These are phyloP conservation scores for Starmerella tilneyi DNA, from an alignment of 805 yeast species.

Conservation along the genomic window DNA sequence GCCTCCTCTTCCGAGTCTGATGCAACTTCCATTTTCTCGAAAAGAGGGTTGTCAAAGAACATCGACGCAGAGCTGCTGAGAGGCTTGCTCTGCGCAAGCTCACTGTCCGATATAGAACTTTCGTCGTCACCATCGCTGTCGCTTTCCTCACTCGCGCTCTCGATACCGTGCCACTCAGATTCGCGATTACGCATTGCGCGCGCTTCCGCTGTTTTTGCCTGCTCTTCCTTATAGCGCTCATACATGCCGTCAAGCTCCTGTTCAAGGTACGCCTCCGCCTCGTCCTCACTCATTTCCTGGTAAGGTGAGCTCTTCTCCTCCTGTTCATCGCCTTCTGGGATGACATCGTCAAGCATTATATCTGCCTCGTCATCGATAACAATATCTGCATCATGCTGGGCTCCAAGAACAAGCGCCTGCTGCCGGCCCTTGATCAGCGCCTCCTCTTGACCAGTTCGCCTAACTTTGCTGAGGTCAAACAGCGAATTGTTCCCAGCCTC, in stretches of 20 bases:
- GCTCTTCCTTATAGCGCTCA: conserved; percentile 45
- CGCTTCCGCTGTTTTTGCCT: conserved; percentile 39
- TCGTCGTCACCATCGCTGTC: conserved; percentile 22
- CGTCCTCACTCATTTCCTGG: conserved; percentile 29
- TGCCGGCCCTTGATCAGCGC: conserved; percentile 64
- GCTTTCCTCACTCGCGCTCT: conserved; percentile 28
- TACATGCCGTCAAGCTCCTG: conserved; percentile 78
- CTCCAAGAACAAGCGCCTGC: conserved; percentile 31
- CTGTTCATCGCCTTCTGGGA: conserved; percentile 28
- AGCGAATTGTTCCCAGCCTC: conserved; percentile 76
- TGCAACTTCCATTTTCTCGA: conserved; percentile 26
- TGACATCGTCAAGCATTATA: conserved; percentile 33
- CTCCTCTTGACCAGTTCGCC: conserved; percentile 71
- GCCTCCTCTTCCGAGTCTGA: conserved; percentile 24
- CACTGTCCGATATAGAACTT: conserved; percentile 21
- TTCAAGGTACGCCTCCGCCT: conserved; percentile 51
- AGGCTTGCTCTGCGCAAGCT: conserved; percentile 16
- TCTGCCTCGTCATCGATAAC: conserved; percentile 28
- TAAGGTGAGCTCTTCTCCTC: conserved; percentile 28
- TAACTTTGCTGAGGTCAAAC: conserved; percentile 76
- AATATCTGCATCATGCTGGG: conserved; percentile 17
- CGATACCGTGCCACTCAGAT: conserved; percentile 32
- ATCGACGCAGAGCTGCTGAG: conserved; percentile 28
- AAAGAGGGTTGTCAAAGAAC: conserved; percentile 34
- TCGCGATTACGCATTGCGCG: conserved; percentile 45